phyloP scores from a whole-genome alignment of 345 rosid genomes.

The Hibiscus trionum region DNA sequence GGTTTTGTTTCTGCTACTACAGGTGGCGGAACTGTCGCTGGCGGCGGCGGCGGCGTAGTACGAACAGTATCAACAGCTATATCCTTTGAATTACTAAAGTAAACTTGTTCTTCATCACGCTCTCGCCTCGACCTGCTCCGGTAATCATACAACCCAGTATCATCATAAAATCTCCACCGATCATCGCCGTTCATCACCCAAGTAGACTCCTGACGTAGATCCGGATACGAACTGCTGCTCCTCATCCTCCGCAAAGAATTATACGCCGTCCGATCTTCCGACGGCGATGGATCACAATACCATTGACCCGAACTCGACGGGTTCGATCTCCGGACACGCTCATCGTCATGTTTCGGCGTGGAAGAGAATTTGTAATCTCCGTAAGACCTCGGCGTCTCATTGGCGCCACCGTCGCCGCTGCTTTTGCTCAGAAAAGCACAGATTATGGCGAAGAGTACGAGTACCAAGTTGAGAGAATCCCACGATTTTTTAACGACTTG shows the following conservation, averaged over 20 bases:
- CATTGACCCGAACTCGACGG: constrained; percentile 34
- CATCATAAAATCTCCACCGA: constrained; percentile 68
- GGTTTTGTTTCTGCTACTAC: neutral
- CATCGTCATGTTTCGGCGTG: constrained; percentile 11
- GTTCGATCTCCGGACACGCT: constrained; percentile 18
- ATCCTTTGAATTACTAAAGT: constrained; percentile 2
- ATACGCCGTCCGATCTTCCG: constrained; percentile 32
- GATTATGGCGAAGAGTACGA: constrained; percentile 69
- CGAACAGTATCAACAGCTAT: constrained; percentile 15
- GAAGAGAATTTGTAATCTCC: constrained; percentile 21
- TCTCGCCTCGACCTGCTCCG: constrained; percentile 20
- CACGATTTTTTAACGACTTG: constrained; percentile 59
- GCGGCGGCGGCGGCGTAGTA: constrained; percentile 8
- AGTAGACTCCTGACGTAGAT: constrained; percentile 50
- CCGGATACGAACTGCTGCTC: constrained; percentile 72
- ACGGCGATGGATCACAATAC: constrained; percentile 14
- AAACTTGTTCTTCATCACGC: neutral
- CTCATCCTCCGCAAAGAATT: constrained; percentile 36
- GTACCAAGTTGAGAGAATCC: constrained; percentile 64
- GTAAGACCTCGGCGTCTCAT: constrained; percentile 13
- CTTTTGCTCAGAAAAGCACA: constrained; percentile 64
- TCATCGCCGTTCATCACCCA: constrained; percentile 28
- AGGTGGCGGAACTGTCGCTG: neutral
- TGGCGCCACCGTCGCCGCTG: constrained; percentile 1
- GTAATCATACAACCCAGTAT: constrained; percentile 39